Conservation (phyloP, 495 filamentous ascomycete species). For the Ramalina peruviana region DNA sequence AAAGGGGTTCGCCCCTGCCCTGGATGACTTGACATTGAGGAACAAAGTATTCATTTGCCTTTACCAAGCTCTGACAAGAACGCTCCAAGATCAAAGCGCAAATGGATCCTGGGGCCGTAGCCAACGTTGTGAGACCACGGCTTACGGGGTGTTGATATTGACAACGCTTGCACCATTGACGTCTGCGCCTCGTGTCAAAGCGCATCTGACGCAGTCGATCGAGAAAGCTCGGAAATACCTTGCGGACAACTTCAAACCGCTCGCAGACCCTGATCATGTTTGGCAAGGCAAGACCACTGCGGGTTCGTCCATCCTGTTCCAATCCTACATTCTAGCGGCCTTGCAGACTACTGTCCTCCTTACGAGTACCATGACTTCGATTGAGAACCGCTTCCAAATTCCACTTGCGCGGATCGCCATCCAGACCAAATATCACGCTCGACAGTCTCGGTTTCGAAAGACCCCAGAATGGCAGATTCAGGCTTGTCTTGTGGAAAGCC, state of each 20-base stretch:
- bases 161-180: slow-evolving; percentile 7
- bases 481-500: slow-evolving; percentile 10
- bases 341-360: slow-evolving; percentile 3
- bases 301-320: slow-evolving; percentile 4
- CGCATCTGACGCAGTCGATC: slow-evolving; percentile 5
- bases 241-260: slow-evolving; percentile 1
- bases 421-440: slow-evolving; percentile 10
- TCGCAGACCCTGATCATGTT: slow-evolving; percentile 8
- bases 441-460: slow-evolving; percentile 7
- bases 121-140: slow-evolving; percentile 8
- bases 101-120: slow-evolving; percentile 11
- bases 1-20: slow-evolving; percentile 3
- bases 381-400: slow-evolving; percentile 12
- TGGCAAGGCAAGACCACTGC: slow-evolving; percentile 10
- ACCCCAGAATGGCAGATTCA: slow-evolving; percentile 9
- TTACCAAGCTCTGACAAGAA: slow-evolving; percentile 11
- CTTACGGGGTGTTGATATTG: slow-evolving; percentile 8
- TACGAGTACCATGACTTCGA: background rate
- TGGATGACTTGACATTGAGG: slow-evolving; percentile 5
- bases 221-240: slow-evolving; percentile 5
- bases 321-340: slow-evolving; percentile 12
- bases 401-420: slow-evolving; percentile 6
- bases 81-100: slow-evolving; percentile 6
- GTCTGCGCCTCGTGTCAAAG: slow-evolving; percentile 8
- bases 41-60: slow-evolving; percentile 13